A percentile compares a stretch with the other conserved stretches of the same genome.
These are phyloP conservation scores for Pleurotus cornucopiae DNA, from an alignment of 768 basidiomycete species.

Conservation along the genomic window DNA sequence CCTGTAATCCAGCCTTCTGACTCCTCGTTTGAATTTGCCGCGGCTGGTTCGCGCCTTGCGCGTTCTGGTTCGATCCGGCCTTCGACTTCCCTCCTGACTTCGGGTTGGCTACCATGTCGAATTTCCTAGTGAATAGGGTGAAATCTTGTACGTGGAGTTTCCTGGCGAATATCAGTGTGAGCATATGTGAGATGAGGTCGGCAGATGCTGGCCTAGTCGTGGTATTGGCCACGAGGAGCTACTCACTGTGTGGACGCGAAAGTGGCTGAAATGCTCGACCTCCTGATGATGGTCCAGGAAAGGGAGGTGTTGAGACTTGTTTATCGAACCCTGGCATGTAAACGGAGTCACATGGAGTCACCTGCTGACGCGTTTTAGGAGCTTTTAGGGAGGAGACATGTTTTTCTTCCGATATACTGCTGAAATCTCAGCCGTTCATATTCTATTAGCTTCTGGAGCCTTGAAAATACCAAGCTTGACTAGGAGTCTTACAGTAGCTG, in stretches of 20 bases:
- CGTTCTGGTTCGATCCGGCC: conserved; percentile 36
- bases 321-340: background rate
- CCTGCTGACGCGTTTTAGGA: background rate
- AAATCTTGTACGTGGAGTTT: background rate
- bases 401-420: background rate
- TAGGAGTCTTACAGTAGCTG: too few species aligned
- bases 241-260: conserved; percentile 10
- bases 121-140: background rate
- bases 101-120: conserved; percentile 40
- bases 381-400: background rate
- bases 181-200: background rate
- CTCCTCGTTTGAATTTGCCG: conserved; percentile 49
- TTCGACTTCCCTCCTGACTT: conserved; percentile 65
- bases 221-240: background rate
- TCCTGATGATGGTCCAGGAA: conserved; percentile 10
- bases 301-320: conserved; percentile 7
- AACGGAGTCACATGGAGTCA: conserved; percentile 6
- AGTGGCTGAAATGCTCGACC: conserved; percentile 5
- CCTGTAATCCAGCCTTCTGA: conserved; percentile 86
- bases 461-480: too few species aligned
- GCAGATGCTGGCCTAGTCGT: too few species aligned
- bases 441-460: too few species aligned
- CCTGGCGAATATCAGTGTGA: background rate
- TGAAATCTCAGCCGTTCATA: too few species aligned
- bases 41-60: conserved; percentile 30